Conservation (phyloP, 129 eudicot genomes). For the Flaveria trinervia region DNA sequence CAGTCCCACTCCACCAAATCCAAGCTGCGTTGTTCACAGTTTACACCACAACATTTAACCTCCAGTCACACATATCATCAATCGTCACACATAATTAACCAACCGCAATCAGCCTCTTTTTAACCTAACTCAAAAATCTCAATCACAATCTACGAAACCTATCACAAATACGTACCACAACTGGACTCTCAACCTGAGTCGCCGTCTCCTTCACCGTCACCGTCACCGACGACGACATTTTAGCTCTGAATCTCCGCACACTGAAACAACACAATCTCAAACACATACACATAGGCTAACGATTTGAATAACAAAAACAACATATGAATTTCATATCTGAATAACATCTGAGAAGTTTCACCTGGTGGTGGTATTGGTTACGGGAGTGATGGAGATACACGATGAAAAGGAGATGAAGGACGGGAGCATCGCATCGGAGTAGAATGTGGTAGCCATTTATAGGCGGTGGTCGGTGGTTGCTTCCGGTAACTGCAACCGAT, state of each 20-base stretch:
- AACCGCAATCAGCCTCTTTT: background rate
- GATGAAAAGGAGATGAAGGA: conserved; percentile 22
- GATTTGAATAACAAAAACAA: background rate
- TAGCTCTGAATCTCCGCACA: conserved; percentile 29
- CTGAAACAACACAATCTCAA: background rate
- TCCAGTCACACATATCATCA: conserved; percentile 22
- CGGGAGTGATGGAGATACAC: conserved; percentile 13
- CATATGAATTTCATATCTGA: background rate
- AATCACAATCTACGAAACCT: background rate
- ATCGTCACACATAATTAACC: background rate
- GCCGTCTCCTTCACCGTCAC: conserved; percentile 5
- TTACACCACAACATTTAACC: conserved; percentile 17
- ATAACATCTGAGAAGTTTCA: conserved; percentile 6
- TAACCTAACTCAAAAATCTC: background rate
- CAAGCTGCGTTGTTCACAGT: conserved; percentile 45
- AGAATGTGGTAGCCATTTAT: conserved; percentile 21
- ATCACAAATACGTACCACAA: conserved; percentile 43
- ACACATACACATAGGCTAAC: background rate
- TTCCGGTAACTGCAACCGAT: conserved; percentile 1
- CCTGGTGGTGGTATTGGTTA: conserved; percentile 15
- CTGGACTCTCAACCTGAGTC: conserved; percentile 49
- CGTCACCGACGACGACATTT: conserved; percentile 46
- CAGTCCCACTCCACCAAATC: conserved; percentile 65
- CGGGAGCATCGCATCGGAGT: conserved; percentile 18
- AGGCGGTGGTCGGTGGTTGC: conserved; percentile 9